A percentile compares a stretch with the other conserved stretches of the same genome.
Conservation (phyloP, 1,284 basidiomycete species). For the Papiliotrema nemorosa region DNA sequence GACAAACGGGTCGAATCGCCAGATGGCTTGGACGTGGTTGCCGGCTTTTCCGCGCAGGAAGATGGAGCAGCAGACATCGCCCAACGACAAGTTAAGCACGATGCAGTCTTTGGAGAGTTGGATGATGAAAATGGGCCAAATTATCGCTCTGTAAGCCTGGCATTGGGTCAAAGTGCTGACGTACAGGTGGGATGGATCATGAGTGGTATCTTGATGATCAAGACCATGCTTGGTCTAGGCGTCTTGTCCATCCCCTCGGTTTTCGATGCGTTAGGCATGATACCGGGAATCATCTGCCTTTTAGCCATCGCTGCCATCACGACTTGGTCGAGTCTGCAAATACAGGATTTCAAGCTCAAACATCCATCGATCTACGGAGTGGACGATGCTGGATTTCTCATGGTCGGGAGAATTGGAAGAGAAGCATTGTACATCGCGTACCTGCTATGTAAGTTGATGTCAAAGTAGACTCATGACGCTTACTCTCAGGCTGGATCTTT, state of each 20-base stretch:
- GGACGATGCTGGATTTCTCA: conserved; percentile 30
- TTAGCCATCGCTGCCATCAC: conserved; percentile 36
- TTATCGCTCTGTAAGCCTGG: not conserved
- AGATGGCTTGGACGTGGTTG: not conserved
- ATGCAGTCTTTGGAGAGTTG: conserved; percentile 5
- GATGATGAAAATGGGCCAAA: not conserved
- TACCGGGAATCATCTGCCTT: conserved; percentile 40
- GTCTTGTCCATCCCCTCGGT: conserved; percentile 36
- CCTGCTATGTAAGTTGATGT: conserved; percentile 18
- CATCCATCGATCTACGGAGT: conserved; percentile 35
- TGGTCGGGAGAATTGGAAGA: conserved; percentile 30
- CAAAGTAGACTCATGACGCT: too few relatives aligned
- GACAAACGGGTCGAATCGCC: not conserved
- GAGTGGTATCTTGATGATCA: conserved; percentile 33
- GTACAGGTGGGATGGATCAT: conserved; percentile 27
- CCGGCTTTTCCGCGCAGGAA: not conserved
- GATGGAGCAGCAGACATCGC: not conserved
- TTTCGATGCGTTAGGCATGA: conserved; percentile 32
- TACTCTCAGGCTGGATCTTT: conserved; percentile 11
- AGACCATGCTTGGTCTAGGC: conserved; percentile 43
- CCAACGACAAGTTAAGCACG: not conserved
- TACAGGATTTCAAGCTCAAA: conserved; percentile 39
- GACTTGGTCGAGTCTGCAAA: conserved; percentile 32
- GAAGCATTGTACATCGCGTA: conserved; percentile 30
- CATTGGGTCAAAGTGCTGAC: not conserved